phyloP scores from a whole-genome alignment of 2,329 filamentous ascomycete genomes.

The Emmonsia crescens region DNA sequence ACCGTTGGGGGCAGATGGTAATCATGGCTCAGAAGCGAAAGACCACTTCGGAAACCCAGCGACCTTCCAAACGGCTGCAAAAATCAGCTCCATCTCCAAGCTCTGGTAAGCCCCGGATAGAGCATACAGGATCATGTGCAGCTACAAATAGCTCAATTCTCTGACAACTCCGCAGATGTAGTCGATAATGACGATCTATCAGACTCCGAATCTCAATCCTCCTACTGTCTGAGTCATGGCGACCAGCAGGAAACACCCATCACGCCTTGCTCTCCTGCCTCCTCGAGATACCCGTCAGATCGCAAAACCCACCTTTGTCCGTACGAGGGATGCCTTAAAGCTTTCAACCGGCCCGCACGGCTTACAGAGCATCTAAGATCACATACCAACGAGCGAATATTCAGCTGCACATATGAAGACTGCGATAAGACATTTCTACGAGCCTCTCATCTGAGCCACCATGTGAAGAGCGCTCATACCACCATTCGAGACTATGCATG shows the following conservation, averaged over 20 bases:
- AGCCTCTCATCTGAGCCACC: constrained; percentile 74
- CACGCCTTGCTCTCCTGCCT: constrained; percentile 41
- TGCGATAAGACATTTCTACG: constrained; percentile 82
- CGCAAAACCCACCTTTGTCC: constrained; percentile 69
- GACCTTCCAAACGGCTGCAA: constrained; percentile 23
- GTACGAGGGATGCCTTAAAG: constrained; percentile 62
- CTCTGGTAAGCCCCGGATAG: constrained; percentile 17
- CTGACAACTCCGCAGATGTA: constrained; percentile 28
- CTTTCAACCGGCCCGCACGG: constrained; percentile 77
- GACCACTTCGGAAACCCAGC: constrained; percentile 17
- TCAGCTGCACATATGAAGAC: constrained; percentile 55
- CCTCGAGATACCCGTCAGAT: constrained; percentile 48
- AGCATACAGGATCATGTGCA: neutral
- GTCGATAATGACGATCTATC: constrained; percentile 25
- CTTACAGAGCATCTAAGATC: constrained; percentile 70
- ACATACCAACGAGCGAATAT: constrained; percentile 76
- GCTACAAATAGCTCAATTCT: constrained; percentile 30
- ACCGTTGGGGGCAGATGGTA: neutral
- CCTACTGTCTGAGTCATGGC: constrained; percentile 22
- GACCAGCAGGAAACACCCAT: constrained; percentile 36
- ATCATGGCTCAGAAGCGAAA: constrained; percentile 30
- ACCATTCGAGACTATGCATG: constrained; percentile 61
- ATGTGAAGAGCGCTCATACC: constrained; percentile 72
- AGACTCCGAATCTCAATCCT: constrained; percentile 24
- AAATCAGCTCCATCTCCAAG: constrained; percentile 19